Evolutionary conservation across 441 rosid genomes (phyloP), one percentile per base, ranked within the genome.

Genomic region (Biscutella auriculata): DNA sequence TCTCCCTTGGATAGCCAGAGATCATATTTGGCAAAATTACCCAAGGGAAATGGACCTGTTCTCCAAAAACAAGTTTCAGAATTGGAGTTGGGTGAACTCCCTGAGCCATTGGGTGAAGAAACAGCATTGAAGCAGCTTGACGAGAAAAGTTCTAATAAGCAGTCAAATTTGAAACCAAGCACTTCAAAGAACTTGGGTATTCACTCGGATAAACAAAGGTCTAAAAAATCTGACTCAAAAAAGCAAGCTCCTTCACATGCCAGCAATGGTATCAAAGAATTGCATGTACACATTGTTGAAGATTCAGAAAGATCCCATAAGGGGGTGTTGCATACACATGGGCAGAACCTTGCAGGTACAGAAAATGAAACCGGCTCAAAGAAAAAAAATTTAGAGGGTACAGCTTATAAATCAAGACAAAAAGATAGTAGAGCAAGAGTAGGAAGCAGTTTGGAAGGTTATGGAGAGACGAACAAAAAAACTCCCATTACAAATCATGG

Each of bases 61-160:
- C 94, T 89, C 71, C 95, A 77, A 45, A 80, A 86, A 73, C 94
- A 85, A 79, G 73, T 74, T 61, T 79, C 95, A 26, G 94, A 83
- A 57, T 76, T 93, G 80, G 99, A 93, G 77, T 69, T 85, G 62
- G 99, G 97, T 68, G 99, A 93, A 76, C 83, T 89, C 57, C 96
- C 87, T 34, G 94, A 84, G 64, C 79, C 86, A 59, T 35, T 72
- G 56, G 95, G 79, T 29, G 87, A 81, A 67, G 75, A 73, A 62
- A 76, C 74, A 27, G 39, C 44, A 62, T 73, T 63, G 63, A 83
- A 76, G 76, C 81, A 71, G 56, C 67, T 71, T 36, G 96, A 89
- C 57, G 81, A 80, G 59, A 89, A 80, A 67, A 67, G 77, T 68
- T 83, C 85, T 15, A 76, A 75, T 55, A 85, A 76, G 62, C 84